Percentiles rank a stretch among this genome's conserved stretches.
Conservation (phyloP, 1,284 basidiomycete genomes). For the Volvariella surrecta region DNA sequence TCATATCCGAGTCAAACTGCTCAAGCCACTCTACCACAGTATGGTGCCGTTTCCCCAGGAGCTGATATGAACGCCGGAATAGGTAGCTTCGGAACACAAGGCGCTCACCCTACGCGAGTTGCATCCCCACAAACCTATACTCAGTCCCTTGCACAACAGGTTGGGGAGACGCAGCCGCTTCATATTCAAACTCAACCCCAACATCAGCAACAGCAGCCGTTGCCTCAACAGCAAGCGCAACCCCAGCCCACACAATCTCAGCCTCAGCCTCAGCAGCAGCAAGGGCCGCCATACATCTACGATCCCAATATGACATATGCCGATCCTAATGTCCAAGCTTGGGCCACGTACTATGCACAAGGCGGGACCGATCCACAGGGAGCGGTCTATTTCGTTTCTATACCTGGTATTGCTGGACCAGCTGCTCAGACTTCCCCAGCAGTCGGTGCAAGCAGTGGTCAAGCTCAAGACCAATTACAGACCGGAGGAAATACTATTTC, state of each 20-base stretch:
- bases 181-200: conserved; percentile 13
- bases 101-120: no score
- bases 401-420: conserved; percentile 46
- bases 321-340: conserved; percentile 70
- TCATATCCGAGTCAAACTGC: not conserved
- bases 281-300: conserved; percentile 61
- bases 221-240: conserved; percentile 14
- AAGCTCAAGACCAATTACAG: no score
- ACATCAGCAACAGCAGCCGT: conserved; percentile 18
- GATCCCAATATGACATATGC: conserved; percentile 57
- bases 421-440: no score
- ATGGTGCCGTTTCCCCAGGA: no score
- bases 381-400: conserved; percentile 64
- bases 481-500: no score
- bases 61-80: no score
- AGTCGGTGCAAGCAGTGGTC: no score
- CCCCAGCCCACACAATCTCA: conserved; percentile 12
- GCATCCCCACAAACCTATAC: no score
- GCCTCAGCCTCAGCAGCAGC: conserved; percentile 5
- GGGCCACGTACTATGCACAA: conserved; percentile 73
- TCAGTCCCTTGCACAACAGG: not conserved
- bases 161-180: conserved; percentile 13
- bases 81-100: no score
- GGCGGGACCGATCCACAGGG: conserved; percentile 65
- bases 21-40: no score